phyloP scores from a whole-genome alignment of 768 basidiomycete species.

The Chalciporus chontae region DNA sequence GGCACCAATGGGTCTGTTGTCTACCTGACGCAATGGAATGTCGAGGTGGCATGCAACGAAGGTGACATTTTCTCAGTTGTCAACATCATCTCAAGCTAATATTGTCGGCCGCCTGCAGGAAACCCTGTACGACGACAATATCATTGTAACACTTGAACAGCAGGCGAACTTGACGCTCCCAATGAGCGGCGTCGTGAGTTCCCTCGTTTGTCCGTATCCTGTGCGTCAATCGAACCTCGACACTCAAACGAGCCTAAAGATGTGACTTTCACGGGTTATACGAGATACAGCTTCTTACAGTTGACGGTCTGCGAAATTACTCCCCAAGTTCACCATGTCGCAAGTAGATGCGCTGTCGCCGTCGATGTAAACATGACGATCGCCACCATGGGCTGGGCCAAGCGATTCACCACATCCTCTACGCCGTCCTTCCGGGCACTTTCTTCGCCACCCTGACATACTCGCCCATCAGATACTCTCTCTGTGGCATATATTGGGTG shows the following conservation, averaged over 20 bases:
- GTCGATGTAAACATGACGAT: not conserved
- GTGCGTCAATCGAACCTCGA: not conserved
- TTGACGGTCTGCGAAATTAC: constrained; percentile 7
- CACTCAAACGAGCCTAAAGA: no score
- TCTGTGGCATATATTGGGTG: not conserved
- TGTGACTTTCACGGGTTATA: not conserved
- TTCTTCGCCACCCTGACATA: not conserved
- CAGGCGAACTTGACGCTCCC: not conserved
- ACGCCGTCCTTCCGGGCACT: constrained; percentile 2
- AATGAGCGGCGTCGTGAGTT: constrained; percentile 1
- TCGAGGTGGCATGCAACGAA: not conserved
- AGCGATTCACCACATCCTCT: not conserved
- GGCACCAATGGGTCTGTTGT: not conserved
- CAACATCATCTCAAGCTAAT: not conserved
- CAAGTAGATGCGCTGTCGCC: not conserved
- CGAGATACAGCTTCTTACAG: constrained; percentile 7
- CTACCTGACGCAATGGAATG: not conserved
- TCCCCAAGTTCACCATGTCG: constrained; percentile 5
- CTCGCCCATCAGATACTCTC: not conserved
- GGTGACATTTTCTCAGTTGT: not conserved
- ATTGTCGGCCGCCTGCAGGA: not conserved
- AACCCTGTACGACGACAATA: not conserved
- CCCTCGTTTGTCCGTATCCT: constrained; percentile 10
- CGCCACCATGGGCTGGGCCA: constrained; percentile 1
- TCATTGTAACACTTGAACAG: not conserved